phyloP scores from a whole-genome alignment of 306 rosid species.

The Cucumis sativus region DNA sequence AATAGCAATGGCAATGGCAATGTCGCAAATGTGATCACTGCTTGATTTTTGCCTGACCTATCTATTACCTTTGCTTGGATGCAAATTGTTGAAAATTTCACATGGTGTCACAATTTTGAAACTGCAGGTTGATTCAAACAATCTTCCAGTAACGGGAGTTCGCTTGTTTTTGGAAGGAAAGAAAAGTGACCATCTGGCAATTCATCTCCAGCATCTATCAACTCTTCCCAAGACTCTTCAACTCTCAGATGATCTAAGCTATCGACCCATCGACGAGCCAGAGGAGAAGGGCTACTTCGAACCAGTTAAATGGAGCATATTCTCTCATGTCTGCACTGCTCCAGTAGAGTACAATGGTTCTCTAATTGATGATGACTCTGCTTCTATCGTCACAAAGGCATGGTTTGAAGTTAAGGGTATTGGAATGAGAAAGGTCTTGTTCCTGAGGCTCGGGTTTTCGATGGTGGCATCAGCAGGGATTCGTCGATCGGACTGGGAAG shows the following conservation, averaged over 20 bases:
- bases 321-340: conserved; percentile 74
- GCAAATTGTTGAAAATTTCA: background rate
- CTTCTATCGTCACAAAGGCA: conserved; percentile 70
- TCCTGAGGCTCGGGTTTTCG: conserved; percentile 80
- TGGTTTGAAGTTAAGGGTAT: conserved; percentile 63
- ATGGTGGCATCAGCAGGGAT: conserved; percentile 44
- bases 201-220: conserved; percentile 90
- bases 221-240: conserved; percentile 42
- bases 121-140: conserved; percentile 49
- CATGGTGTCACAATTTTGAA: background rate
- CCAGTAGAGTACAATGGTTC: conserved; percentile 54
- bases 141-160: conserved; percentile 72
- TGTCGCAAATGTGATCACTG: background rate
- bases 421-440: conserved; percentile 69
- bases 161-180: conserved; percentile 80
- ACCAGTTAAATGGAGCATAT: conserved; percentile 68
- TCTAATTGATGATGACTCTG: conserved; percentile 33
- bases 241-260: conserved; percentile 40
- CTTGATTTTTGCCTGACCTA: background rate
- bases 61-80: background rate
- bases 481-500: conserved; percentile 89
- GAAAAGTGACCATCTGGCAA: conserved; percentile 50
- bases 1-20: background rate
- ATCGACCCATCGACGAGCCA: conserved; percentile 35
- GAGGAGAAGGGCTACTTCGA: conserved; percentile 50